phyloP scores from a whole-genome alignment of 2,329 filamentous ascomycete species.

The Canariomyces notabilis region DNA sequence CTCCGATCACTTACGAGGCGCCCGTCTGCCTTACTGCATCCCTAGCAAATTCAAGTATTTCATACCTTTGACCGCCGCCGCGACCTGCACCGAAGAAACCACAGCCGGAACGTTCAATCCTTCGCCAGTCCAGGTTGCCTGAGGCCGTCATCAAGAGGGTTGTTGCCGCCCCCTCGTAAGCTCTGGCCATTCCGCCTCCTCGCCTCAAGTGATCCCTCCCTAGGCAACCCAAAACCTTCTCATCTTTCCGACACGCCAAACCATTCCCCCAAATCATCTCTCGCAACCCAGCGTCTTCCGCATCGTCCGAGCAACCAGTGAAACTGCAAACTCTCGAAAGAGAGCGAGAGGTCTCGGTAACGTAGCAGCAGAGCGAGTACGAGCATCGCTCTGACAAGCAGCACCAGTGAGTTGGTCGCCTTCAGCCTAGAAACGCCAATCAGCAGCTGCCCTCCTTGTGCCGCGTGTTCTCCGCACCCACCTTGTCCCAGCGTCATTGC shows the following conservation, averaged over 20 bases:
- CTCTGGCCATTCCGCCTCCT: conserved; percentile 10
- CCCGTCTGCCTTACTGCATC: conserved; percentile 20
- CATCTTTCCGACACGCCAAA: conserved; percentile 4
- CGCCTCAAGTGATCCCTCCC: not conserved
- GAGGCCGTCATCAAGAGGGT: not conserved
- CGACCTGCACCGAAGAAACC: not conserved
- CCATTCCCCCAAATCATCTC: conserved; percentile 7
- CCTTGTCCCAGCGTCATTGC: conserved; percentile 5
- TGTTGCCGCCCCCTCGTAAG: conserved; percentile 9
- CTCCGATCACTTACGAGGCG: conserved; percentile 16
- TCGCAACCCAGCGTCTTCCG: conserved; percentile 4
- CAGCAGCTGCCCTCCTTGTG: conserved; percentile 5
- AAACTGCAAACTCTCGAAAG: conserved; percentile 8
- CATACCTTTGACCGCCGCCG: conserved; percentile 12
- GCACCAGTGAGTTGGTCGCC: conserved; percentile 9
- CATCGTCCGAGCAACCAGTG: conserved; percentile 1
- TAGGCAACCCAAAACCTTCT: not conserved
- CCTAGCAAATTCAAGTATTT: conserved; percentile 23
- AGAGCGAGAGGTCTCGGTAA: too few species aligned
- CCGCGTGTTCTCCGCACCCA: conserved; percentile 11
- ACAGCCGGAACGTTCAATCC: not conserved
- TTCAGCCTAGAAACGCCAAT: conserved; percentile 10
- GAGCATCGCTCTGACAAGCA: conserved; percentile 5
- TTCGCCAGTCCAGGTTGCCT: not conserved
- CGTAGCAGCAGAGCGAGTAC: not conserved